Percentiles rank a stretch among this genome's conserved stretches.
These are phyloP conservation scores for Ceratobasidium sp. DNA, from an alignment of 1,284 basidiomycete genomes.

Conservation along the genomic window DNA sequence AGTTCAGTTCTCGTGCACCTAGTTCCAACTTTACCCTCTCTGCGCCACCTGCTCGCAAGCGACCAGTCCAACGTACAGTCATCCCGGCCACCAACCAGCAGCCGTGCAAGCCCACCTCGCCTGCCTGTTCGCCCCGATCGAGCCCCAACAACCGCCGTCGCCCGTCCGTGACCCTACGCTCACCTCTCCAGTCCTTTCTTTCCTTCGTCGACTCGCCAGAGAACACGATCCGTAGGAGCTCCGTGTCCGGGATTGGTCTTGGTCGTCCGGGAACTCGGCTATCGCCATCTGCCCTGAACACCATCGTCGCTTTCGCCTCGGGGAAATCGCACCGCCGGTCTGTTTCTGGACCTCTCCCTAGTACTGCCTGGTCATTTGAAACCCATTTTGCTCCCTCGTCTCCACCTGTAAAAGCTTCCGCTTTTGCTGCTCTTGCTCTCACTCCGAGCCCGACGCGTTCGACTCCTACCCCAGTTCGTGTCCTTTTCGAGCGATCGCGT, in stretches of 20 bases:
- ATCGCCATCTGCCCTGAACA: conserved; percentile 8
- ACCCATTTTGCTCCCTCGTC: conserved; percentile 21
- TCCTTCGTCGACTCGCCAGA: background rate
- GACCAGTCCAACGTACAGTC: background rate
- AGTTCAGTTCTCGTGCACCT: conserved; percentile 1
- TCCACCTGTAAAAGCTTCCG: background rate
- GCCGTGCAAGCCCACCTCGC: conserved; percentile 6
- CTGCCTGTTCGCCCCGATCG: conserved; percentile 4
- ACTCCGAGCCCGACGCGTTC: background rate
- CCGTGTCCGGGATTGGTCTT: conserved; percentile 17
- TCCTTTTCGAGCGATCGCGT: conserved; percentile 29
- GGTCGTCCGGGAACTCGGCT: conserved; percentile 18
- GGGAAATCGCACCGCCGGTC: conserved; percentile 36
- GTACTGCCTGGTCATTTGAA: conserved; percentile 34
- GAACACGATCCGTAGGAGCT: background rate
- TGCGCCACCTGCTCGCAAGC: conserved; percentile 24
- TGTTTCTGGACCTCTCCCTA: conserved; percentile 11
- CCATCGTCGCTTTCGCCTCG: conserved; percentile 12
- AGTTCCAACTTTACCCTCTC: conserved; percentile 22
- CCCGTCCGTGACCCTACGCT: conserved; percentile 7
- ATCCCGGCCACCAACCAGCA: conserved; percentile 7
- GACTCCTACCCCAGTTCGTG: background rate
- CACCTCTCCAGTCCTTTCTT: conserved; percentile 16
- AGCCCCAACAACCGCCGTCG: conserved; percentile 9
- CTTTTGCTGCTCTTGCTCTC: background rate